Evolutionary conservation across 2,329 filamentous ascomycete species (phyloP).

Genomic region (Pyrenochaeta sp.): DNA sequence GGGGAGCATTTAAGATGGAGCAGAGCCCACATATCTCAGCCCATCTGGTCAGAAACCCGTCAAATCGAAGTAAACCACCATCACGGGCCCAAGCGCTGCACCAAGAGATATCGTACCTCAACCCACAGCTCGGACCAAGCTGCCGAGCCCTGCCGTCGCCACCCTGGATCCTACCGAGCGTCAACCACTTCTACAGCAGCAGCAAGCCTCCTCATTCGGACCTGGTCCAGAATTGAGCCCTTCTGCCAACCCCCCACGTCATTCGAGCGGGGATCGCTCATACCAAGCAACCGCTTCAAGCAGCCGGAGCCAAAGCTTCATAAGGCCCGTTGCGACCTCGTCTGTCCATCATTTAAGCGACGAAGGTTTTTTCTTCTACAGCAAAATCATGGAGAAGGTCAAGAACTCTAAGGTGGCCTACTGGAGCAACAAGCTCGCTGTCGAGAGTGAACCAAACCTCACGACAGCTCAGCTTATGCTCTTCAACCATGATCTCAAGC

Average conservation of each 20-base stretch:
- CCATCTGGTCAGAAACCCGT: conserved; percentile 2
- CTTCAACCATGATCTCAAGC: conserved; percentile 81
- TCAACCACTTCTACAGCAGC: conserved; percentile 31
- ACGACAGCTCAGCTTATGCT: conserved; percentile 84
- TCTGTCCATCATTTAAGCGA: conserved; percentile 22
- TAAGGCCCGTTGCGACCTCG: conserved; percentile 27
- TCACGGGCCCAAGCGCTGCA: background rate
- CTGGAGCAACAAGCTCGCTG: conserved; percentile 67
- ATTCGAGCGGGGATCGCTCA: conserved; percentile 34
- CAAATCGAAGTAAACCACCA: conserved; percentile 1
- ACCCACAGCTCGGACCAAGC: background rate
- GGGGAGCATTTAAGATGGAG: conserved; percentile 21
- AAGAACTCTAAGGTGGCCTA: conserved; percentile 47
- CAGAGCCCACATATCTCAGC: conserved; percentile 6
- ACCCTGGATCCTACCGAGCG: conserved; percentile 32
- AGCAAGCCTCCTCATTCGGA: conserved; percentile 14
- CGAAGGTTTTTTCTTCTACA: conserved; percentile 13
- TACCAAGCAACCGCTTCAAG: conserved; percentile 26
- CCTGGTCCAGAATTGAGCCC: conserved; percentile 23
- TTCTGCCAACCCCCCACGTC: conserved; percentile 35
- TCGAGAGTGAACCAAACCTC: conserved; percentile 78
- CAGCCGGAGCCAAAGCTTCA: conserved; percentile 25
- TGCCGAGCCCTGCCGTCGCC: conserved; percentile 4
- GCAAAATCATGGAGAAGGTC: conserved; percentile 51
- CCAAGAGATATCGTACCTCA: background rate